Conservation (phyloP, 352 stramenopile species). For the Pythium dissotocum region DNA sequence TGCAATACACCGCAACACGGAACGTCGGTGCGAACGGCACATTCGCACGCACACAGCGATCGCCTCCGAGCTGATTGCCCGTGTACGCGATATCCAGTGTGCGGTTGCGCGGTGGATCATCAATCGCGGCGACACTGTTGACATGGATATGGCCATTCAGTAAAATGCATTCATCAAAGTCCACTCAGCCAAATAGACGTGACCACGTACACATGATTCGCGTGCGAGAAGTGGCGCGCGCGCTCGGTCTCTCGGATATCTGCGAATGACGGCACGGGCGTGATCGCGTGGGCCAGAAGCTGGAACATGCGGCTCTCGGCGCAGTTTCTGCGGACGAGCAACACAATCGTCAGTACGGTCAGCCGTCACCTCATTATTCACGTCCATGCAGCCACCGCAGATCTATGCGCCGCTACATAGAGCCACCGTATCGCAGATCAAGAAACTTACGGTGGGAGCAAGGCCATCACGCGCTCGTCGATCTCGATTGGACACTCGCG, state of each 20-base stretch:
- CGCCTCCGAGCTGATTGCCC: constrained; percentile 49
- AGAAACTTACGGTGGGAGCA: constrained; percentile 49
- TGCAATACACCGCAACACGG: constrained; percentile 57
- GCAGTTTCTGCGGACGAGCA: constrained; percentile 34
- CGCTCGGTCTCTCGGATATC: constrained; percentile 54
- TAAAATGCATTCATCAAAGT: background rate
- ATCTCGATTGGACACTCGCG: constrained; percentile 23
- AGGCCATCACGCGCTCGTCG: constrained; percentile 34
- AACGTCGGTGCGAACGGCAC: constrained; percentile 59
- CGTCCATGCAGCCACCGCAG: constrained; percentile 6
- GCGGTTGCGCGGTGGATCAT: constrained; percentile 21
- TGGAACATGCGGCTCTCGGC: constrained; percentile 70
- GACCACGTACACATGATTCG: constrained; percentile 46
- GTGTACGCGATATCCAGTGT: constrained; percentile 55
- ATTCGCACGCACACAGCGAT: constrained; percentile 72
- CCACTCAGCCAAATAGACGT: background rate
- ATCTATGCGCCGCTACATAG: constrained; percentile 9
- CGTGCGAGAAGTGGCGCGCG: constrained; percentile 38
- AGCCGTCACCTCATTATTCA: background rate
- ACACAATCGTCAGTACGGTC: constrained; percentile 1
- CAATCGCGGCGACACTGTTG: constrained; percentile 23
- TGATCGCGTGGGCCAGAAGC: constrained; percentile 66
- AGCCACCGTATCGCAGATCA: background rate
- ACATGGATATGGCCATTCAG: background rate
- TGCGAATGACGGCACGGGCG: constrained; percentile 59